These are phyloP conservation scores for Aspergillus carlsbadensis DNA, from an alignment of 495 filamentous ascomycete genomes.

Conservation along the genomic window DNA sequence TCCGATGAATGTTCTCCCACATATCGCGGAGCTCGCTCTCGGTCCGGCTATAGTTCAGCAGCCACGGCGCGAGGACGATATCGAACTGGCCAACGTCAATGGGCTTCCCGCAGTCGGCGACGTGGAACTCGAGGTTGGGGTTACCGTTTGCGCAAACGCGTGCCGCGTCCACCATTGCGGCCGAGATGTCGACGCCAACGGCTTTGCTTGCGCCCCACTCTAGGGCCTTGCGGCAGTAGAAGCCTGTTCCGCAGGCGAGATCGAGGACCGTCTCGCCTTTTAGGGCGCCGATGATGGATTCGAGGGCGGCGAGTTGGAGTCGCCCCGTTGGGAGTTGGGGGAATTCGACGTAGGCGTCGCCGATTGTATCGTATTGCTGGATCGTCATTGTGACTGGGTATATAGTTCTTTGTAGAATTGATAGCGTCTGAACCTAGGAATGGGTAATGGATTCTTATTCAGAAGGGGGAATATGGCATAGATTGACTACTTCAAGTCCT, in stretches of 20 bases:
- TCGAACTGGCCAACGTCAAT: neutral
- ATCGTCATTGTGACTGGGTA: no score
- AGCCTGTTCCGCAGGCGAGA: neutral
- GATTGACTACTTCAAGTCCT: no score
- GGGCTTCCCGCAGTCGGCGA: conserved; percentile 4
- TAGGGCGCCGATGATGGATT: neutral
- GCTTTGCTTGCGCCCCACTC: conserved; percentile 4
- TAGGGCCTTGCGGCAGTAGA: neutral
- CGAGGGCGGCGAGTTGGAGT: neutral
- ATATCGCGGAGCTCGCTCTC: neutral
- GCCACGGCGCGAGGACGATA: neutral
- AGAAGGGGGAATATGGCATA: no score
- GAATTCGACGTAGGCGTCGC: conserved; percentile 2
- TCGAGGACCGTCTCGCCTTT: neutral
- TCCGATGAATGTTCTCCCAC: conserved; percentile 6
- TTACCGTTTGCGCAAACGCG: neutral
- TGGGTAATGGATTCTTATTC: no score
- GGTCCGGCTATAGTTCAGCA: conserved; percentile 1
- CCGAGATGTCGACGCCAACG: conserved; percentile 2
- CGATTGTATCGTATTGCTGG: conserved; percentile 8
- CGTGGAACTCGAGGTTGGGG: neutral
- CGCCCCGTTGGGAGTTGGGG: neutral
- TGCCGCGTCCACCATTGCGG: neutral
- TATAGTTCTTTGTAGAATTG: no score
- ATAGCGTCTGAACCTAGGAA: no score